Conservation (phyloP, 306 rosid species). For the Cicer judaicum region DNA sequence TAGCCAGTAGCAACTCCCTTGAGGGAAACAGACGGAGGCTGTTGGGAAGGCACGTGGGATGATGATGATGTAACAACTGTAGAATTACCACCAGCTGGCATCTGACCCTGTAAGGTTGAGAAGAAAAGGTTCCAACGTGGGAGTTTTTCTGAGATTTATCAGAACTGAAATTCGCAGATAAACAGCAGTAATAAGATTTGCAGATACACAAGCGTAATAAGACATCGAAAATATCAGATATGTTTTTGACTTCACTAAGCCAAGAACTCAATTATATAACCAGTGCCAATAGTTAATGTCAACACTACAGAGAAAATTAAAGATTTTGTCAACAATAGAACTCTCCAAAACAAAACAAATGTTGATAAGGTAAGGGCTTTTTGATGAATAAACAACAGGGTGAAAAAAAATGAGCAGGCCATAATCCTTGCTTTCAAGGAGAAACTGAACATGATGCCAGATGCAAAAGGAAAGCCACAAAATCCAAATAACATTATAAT, state of each 20-base stretch:
- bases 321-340: constrained; percentile 29
- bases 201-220: constrained; percentile 37
- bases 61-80: constrained; percentile 65
- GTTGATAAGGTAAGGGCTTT: constrained; percentile 1
- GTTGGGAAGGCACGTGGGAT: constrained; percentile 65
- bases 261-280: constrained; percentile 16
- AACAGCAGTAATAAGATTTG: constrained; percentile 39
- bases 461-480: constrained; percentile 25
- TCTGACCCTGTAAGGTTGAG: constrained; percentile 72
- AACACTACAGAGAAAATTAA: constrained; percentile 4
- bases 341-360: constrained; percentile 39
- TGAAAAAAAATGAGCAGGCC: constrained; percentile 15
- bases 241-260: constrained; percentile 36
- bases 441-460: constrained; percentile 24
- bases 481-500: constrained; percentile 21
- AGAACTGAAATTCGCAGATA: constrained; percentile 49
- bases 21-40: constrained; percentile 66
- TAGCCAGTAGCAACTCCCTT: constrained; percentile 64
- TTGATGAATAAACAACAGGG: constrained; percentile 4
- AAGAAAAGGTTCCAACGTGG: constrained; percentile 54
- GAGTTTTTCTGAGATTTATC: constrained; percentile 54
- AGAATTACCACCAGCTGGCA: constrained; percentile 67
- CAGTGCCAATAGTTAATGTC: constrained; percentile 13
- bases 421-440: not conserved
- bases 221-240: constrained; percentile 32